These are phyloP conservation scores for Candida sp. DNA, from an alignment of 1,139 yeast species.

Conservation along the genomic window DNA sequence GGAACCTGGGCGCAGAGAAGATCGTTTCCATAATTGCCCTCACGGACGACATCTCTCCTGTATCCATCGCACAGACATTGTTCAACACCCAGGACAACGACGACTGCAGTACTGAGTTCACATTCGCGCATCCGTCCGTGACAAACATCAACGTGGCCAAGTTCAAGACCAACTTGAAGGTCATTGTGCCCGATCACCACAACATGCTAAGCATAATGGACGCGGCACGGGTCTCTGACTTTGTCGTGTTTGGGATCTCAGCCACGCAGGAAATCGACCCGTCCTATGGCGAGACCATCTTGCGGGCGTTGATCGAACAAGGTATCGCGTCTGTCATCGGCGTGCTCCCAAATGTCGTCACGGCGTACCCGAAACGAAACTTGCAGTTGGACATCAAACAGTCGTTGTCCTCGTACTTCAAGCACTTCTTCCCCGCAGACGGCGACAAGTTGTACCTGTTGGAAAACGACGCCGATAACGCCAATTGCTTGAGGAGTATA, in stretches of 20 bases:
- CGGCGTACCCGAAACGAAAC: slow-evolving; percentile 74
- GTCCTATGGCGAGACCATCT: slow-evolving; percentile 82
- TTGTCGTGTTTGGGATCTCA: slow-evolving; percentile 83
- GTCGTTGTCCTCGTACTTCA: slow-evolving; percentile 81
- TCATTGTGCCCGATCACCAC: slow-evolving; percentile 73
- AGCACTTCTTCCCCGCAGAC: slow-evolving; percentile 83
- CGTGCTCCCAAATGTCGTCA: slow-evolving; percentile 73
- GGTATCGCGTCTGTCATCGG: slow-evolving; percentile 89
- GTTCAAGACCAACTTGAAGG: slow-evolving; percentile 76
- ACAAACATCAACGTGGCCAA: slow-evolving; percentile 55
- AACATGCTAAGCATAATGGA: slow-evolving; percentile 77
- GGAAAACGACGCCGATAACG: slow-evolving; percentile 69
- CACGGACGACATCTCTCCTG: slow-evolving; percentile 69
- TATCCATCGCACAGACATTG: slow-evolving; percentile 57
- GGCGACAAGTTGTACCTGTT: slow-evolving; percentile 79
- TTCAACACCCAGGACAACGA: slow-evolving; percentile 36
- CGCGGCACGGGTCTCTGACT: slow-evolving; percentile 89
- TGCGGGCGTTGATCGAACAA: slow-evolving; percentile 88
- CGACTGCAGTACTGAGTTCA: slow-evolving; percentile 8
- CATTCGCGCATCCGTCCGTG: slow-evolving; percentile 49
- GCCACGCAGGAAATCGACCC: slow-evolving; percentile 83
- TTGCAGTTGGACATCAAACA: slow-evolving; percentile 79
- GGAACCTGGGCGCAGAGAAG: slow-evolving; percentile 80
- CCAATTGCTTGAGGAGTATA: slow-evolving; percentile 71
- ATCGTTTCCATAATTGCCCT: slow-evolving; percentile 82